These are phyloP conservation scores for Neltuma alba DNA, from an alignment of 306 rosid species.

Conservation along the genomic window DNA sequence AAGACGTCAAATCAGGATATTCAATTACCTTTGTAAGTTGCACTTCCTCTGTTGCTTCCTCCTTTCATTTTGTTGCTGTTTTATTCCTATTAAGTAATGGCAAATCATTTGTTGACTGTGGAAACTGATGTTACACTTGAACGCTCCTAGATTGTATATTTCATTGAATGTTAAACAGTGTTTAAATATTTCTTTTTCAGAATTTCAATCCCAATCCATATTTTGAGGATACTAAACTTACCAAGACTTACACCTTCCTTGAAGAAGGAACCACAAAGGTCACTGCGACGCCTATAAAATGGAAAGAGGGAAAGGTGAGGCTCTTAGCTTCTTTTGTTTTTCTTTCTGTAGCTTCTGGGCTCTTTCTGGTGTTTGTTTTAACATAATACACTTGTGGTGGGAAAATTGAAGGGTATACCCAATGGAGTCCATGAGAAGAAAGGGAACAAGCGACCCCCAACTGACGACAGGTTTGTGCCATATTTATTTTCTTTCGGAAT, in stretches of 20 bases:
- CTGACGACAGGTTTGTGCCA: constrained; percentile 55
- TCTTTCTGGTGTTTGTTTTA: no score
- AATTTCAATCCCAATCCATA: constrained; percentile 81
- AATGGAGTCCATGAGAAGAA: constrained; percentile 67
- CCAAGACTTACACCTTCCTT: constrained; percentile 78
- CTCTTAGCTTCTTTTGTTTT: no score
- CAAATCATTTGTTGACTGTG: no score
- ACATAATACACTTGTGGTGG: no score
- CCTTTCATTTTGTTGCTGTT: not conserved
- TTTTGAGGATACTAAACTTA: constrained; percentile 81
- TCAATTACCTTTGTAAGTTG: no score
- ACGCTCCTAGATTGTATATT: no score
- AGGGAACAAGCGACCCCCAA: constrained; percentile 61
- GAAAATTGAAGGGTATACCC: constrained; percentile 48
- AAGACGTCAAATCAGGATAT: constrained; percentile 92
- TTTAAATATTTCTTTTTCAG: constrained; percentile 47
- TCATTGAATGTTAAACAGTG: not conserved
- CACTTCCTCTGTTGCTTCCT: not conserved
- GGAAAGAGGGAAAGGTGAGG: no score
- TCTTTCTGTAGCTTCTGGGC: no score
- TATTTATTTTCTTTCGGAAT: not conserved
- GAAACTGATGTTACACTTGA: no score
- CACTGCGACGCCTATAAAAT: no score
- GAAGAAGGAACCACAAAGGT: constrained; percentile 91
- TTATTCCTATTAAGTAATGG: not conserved